A percentile compares a stretch with the other conserved stretches of the same genome.
phyloP scores from a whole-genome alignment of 352 stramenopile genomes.

The Albugo candida region DNA sequence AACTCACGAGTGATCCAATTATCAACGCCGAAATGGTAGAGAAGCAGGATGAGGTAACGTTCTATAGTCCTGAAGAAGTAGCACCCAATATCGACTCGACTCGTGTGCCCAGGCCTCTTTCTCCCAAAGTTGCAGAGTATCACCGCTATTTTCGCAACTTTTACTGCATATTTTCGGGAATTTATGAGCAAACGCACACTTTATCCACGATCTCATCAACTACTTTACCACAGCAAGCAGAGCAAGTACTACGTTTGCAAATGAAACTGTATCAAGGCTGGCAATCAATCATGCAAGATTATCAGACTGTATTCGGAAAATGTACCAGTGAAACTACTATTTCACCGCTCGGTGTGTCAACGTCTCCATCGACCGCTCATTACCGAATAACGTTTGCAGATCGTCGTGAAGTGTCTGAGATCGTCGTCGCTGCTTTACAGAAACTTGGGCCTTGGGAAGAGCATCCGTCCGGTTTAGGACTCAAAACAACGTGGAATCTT shows the following conservation, averaged over 20 bases:
- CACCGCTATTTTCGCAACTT: slow-evolving; percentile 42
- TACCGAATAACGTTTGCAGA: slow-evolving; percentile 70
- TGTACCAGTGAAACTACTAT: slow-evolving; percentile 17
- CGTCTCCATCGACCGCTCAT: slow-evolving; percentile 26
- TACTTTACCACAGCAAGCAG: too few relatives aligned
- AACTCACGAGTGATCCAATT: neutral
- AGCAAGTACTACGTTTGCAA: too few relatives aligned
- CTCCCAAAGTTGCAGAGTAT: slow-evolving; percentile 34
- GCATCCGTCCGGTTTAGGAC: slow-evolving; percentile 44
- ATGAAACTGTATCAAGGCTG: slow-evolving; percentile 71
- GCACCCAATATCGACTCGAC: neutral
- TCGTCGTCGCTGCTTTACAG: slow-evolving; percentile 46
- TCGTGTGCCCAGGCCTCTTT: too few relatives aligned
- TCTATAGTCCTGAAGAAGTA: slow-evolving; percentile 9
- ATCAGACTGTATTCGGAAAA: slow-evolving; percentile 58
- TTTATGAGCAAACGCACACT: slow-evolving; percentile 38
- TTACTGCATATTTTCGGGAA: slow-evolving; percentile 50
- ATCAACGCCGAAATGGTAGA: neutral
- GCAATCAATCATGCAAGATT: slow-evolving; percentile 75
- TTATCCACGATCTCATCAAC: too few relatives aligned
- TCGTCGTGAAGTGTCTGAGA: slow-evolving; percentile 63
- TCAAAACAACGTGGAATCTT: slow-evolving; percentile 84
- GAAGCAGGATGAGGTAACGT: neutral
- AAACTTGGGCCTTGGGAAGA: slow-evolving; percentile 45
- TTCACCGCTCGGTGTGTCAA: slow-evolving; percentile 13